Evolutionary conservation across 2,329 filamentous ascomycete species (phyloP), one percentile per base, ranked within the genome.

Genomic region (Aspergillus ochraceoroseus): DNA sequence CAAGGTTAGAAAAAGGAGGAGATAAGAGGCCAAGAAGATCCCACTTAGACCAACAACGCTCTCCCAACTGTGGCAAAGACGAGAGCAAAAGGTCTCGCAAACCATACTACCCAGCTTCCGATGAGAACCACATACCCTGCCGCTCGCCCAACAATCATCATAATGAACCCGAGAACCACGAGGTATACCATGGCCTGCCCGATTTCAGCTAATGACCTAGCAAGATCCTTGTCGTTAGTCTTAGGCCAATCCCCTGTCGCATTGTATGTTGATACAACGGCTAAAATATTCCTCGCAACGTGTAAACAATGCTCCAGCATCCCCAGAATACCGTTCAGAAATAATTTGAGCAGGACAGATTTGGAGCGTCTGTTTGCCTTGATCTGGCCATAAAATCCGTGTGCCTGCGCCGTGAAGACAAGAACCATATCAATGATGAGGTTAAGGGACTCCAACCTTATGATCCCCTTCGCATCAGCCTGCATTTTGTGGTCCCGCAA

Each of bases 41-140:
- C n/a, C n/a, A n/a, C 26, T 26, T 51, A 61, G 35, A 44, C 40
- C 17, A 57, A 44, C 14, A 63, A 29, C 23, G 51, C 52, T 38
- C 51, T 54, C 9, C 55, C 56, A 22, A 63, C 30, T 22, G 48
- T 44, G 9, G 57, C 50, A 32, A 64, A 49, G 5, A 55, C 37
- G 57, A 59, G 63, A 0, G 54, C 55, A 49, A 65, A 57, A 1
- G 63, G 63, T 27, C 44, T 56, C 2, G 52, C 49, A 37, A 65
- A 51, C 64, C 64, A 67, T 8, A 62, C 36, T 18, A 66, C 46
- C 64, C 63, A 67, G 13, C 54, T 58, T 3, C 56, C 57, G 22
- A 65, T 38, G 13, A 64, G 48, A 26, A 63, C 52, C 27, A 64
- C 37, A 20, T 63, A 63, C 2, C 56, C 52, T 3, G 57, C 55